Evolutionary conservation across 768 basidiomycete species (phyloP).

Genomic region (Leccinellum albellum): DNA sequence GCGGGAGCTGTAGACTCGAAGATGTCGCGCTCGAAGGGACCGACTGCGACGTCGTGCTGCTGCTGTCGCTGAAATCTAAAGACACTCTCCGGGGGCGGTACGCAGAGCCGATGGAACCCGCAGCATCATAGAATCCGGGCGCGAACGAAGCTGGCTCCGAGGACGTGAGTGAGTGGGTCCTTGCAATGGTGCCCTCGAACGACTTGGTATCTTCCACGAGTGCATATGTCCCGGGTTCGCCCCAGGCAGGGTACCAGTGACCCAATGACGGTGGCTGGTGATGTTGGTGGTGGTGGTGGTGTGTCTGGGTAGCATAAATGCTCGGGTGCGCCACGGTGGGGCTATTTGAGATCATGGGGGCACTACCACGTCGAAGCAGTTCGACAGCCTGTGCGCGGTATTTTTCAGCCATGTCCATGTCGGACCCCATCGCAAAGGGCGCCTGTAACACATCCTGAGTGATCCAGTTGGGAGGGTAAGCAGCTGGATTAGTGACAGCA

Average conservation of each 20-base stretch:
- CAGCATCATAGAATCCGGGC: slow-evolving; percentile 17
- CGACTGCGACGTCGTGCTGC: slow-evolving; percentile 41
- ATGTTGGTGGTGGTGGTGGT: not conserved
- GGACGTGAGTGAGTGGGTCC: slow-evolving; percentile 17
- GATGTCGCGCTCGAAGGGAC: slow-evolving; percentile 54
- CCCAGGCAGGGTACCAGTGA: slow-evolving; percentile 27
- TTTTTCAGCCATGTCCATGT: slow-evolving; percentile 43
- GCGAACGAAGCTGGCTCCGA: slow-evolving; percentile 23
- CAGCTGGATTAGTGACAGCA: slow-evolving; percentile 1
- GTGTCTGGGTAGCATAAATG: slow-evolving; percentile 17
- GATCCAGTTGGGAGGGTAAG: slow-evolving; percentile 17
- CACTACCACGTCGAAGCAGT: slow-evolving; percentile 34
- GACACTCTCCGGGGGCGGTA: slow-evolving; percentile 34
- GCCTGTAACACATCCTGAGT: slow-evolving; percentile 19
- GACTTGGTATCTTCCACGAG: slow-evolving; percentile 29
- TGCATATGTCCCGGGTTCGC: slow-evolving; percentile 21
- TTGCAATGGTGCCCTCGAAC: slow-evolving; percentile 17
- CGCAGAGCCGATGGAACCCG: slow-evolving; percentile 18
- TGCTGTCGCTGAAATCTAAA: slow-evolving; percentile 41
- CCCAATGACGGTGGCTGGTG: slow-evolving; percentile 11
- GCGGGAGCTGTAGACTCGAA: slow-evolving; percentile 50
- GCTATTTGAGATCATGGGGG: not conserved
- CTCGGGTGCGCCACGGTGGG: slow-evolving; percentile 7
- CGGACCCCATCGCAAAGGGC: slow-evolving; percentile 18
- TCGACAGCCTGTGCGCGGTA: slow-evolving; percentile 47